These are phyloP conservation scores for Schizothecium vesticola DNA, from an alignment of 495 filamentous ascomycete genomes.

Conservation along the genomic window DNA sequence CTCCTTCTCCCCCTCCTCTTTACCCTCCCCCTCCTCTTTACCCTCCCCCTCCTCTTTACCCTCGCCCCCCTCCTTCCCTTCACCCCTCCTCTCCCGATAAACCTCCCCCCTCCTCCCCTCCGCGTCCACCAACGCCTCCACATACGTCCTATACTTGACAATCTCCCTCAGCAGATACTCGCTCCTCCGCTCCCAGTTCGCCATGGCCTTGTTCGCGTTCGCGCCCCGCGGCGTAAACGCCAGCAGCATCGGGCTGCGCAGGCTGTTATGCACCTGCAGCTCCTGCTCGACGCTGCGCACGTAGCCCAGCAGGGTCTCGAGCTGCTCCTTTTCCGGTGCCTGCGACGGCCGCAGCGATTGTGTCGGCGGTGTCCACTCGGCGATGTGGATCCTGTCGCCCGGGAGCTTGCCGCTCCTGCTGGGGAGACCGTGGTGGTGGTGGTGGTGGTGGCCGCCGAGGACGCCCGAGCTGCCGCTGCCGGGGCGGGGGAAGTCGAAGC, in stretches of 20 bases:
- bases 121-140: conserved; percentile 63
- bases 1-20: not conserved
- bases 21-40: not conserved
- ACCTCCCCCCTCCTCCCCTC: conserved; percentile 39
- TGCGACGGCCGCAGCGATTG: conserved; percentile 82
- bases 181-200: conserved; percentile 95
- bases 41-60: conserved; percentile 4
- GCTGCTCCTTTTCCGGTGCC: conserved; percentile 72
- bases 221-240: conserved; percentile 84
- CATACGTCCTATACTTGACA: conserved; percentile 92
- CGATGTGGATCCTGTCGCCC: conserved; percentile 78
- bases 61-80: conserved; percentile 34
- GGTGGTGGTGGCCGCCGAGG: conserved; percentile 38
- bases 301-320: conserved; percentile 67
- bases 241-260: conserved; percentile 75
- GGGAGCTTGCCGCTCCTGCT: conserved; percentile 52
- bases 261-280: conserved; percentile 76
- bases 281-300: conserved; percentile 84
- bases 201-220: conserved; percentile 75
- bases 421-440: conserved; percentile 14
- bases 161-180: conserved; percentile 89
- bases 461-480: conserved; percentile 64
- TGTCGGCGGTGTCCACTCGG: conserved; percentile 88
- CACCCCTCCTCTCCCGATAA: conserved; percentile 44
- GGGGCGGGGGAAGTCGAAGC: conserved; percentile 38